Base-by-base conservation (phyloP, 2,329 filamentous ascomycete genomes). In the Monilinia laxa region DNA sequence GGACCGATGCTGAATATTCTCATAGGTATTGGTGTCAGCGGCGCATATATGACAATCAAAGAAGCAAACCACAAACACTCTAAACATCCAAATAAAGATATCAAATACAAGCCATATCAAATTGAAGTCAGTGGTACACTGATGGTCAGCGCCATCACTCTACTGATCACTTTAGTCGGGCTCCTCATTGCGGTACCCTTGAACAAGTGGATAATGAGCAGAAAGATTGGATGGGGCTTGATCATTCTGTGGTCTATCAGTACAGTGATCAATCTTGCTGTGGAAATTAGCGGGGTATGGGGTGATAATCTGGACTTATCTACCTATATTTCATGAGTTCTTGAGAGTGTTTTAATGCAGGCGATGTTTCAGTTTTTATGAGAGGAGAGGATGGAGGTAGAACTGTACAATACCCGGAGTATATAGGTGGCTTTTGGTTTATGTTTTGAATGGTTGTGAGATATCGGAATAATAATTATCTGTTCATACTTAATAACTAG, bases 1-100 rank as follows among this genome's bases (percentile, higher is more conserved):
- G 96, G 95, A 0, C 95, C 95, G 0, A 94, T 99, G 92, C 85
- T 99, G 52, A 99, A 99, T 74, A 99, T 99, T 70, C 81, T 99
- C 0, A 85, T 99, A 4, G 95, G 95, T 0, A 93, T 99, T 63
- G 95, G 95, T n/a, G 82, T 98, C 4, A 91, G 90, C 35, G 95
- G 95, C 20, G 85, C 92, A 51, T 96, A 93, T 76, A 95, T 97
- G 85, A 93, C 91, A 66, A 83, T 96, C 20, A 84, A 84, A 65
- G 84, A 86, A 42, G 90, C 90, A 23, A 85, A 90, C 72, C 82
- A 86, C 69, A 82, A 82, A 63, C 87, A 91, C 68, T 78, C 81
- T 38, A 88, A 89, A 71, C 88, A 94, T 73, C 91, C 91, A 0
- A 81, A 86, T 23, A 79, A 81, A 67, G 84, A 86, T 5, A 78